Conservation (phyloP, 2,329 filamentous ascomycete species). For the Aspergillus fructus region DNA sequence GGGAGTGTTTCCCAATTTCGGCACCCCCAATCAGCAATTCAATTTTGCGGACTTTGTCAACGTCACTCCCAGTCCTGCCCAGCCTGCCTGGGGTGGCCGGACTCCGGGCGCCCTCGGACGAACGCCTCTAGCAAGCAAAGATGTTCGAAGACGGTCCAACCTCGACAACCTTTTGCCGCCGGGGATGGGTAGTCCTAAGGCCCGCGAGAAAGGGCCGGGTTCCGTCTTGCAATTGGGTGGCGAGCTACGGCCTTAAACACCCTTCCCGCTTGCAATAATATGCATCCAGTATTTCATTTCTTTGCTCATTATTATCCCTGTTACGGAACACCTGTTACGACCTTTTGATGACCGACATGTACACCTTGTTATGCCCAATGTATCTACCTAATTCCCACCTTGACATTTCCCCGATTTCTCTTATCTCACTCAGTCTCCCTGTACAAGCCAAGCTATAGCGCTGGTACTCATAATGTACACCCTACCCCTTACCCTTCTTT, state of each 20-base stretch:
- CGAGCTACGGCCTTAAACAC: conserved; percentile 54
- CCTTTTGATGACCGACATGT: conserved; percentile 23
- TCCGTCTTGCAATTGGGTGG: conserved; percentile 67
- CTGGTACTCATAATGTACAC: conserved; percentile 7
- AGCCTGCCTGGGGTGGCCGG: conserved; percentile 69
- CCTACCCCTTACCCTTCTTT: neutral
- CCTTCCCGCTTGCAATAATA: too few relatives aligned
- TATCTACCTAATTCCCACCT: conserved; percentile 9
- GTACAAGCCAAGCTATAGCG: neutral
- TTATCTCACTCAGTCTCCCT: conserved; percentile 3
- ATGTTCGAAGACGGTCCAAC: conserved; percentile 69
- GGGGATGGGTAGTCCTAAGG: conserved; percentile 45
- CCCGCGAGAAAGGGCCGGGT: conserved; percentile 47
- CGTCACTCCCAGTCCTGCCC: conserved; percentile 91
- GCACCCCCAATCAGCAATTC: conserved; percentile 80
- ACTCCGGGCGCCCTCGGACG: conserved; percentile 57
- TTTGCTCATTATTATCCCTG: conserved; percentile 17
- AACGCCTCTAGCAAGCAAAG: conserved; percentile 68
- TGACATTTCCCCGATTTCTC: conserved; percentile 5
- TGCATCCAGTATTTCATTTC: neutral
- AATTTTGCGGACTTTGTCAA: conserved; percentile 98
- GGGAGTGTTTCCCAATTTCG: conserved; percentile 70
- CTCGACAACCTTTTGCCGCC: conserved; percentile 73
- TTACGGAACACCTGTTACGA: conserved; percentile 16
- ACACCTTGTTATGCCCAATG: conserved; percentile 25